Percentiles rank a stretch among this genome's conserved stretches.
Conservation (phyloP, 2,329 filamentous ascomycete genomes). For the Colletotrichum shisoi region DNA sequence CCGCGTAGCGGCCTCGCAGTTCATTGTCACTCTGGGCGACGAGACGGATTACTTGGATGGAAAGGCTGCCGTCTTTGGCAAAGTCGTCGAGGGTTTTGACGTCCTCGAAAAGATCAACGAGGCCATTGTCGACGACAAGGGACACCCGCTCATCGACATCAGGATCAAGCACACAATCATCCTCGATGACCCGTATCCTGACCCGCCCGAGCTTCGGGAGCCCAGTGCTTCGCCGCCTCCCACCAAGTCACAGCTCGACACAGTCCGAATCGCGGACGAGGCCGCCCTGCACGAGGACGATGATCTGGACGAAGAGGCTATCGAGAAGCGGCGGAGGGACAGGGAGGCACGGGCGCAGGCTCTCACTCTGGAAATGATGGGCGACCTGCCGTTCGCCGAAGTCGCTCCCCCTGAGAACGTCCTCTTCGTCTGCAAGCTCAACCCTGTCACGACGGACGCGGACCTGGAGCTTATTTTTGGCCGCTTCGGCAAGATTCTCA, state of each 20-base stretch:
- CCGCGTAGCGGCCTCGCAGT: slow-evolving; percentile 87
- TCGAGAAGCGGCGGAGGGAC: slow-evolving; percentile 81
- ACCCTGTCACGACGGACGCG: slow-evolving; percentile 93
- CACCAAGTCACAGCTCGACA: slow-evolving; percentile 84
- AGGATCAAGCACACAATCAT: slow-evolving; percentile 91
- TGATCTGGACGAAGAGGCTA: slow-evolving; percentile 75
- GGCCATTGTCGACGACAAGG: slow-evolving; percentile 84
- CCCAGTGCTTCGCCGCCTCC: slow-evolving; percentile 83
- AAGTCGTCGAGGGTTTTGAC: slow-evolving; percentile 95
- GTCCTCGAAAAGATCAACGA: slow-evolving; percentile 91
- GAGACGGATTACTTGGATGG: slow-evolving; percentile 90
- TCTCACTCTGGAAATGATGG: slow-evolving; percentile 95
- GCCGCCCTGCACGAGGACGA: slow-evolving; percentile 79
- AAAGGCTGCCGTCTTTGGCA: slow-evolving; percentile 93
- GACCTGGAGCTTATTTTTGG: slow-evolving; percentile 96
- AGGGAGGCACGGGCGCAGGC: slow-evolving; percentile 93
- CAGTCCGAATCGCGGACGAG: slow-evolving; percentile 89
- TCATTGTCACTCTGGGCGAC: slow-evolving; percentile 89
- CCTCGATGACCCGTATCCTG: slow-evolving; percentile 89
- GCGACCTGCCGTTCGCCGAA: slow-evolving; percentile 95
- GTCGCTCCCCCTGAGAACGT: slow-evolving; percentile 97
- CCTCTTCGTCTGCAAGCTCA: slow-evolving; percentile 97
- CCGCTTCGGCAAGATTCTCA: slow-evolving; percentile 92
- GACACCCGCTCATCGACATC: slow-evolving; percentile 90
- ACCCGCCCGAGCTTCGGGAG: slow-evolving; percentile 78